A percentile compares a stretch with the other conserved stretches of the same genome.
Conservation (phyloP, 139 green algal genomes). For the Yamagishiella unicocca region DNA sequence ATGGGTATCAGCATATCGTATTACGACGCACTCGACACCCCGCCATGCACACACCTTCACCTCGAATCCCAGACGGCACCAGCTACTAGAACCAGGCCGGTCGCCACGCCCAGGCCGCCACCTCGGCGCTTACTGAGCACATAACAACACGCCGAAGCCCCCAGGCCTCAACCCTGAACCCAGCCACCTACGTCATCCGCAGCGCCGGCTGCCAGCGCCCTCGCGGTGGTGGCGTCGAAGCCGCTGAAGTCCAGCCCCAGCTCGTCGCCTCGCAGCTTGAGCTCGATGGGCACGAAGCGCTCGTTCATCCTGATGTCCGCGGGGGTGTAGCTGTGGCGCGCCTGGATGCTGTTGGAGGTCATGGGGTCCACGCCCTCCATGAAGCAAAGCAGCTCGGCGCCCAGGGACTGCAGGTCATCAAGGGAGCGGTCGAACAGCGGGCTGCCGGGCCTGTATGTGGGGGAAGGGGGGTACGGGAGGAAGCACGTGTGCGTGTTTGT, state of each 20-base stretch:
- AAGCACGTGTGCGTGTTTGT: too few species aligned
- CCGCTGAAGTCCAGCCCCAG: constrained; percentile 51
- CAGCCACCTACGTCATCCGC: constrained; percentile 18
- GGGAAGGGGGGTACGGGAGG: background rate
- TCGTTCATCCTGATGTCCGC: constrained; percentile 62
- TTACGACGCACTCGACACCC: too few species aligned
- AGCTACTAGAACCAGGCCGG: too few species aligned
- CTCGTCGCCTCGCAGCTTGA: constrained; percentile 39
- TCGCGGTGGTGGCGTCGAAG: constrained; percentile 42
- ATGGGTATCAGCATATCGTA: too few species aligned
- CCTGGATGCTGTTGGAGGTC: constrained; percentile 61
- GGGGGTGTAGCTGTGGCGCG: constrained; percentile 45
- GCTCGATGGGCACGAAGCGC: constrained; percentile 53
- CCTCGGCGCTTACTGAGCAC: too few species aligned
- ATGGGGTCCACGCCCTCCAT: constrained; percentile 63
- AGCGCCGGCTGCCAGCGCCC: constrained; percentile 4
- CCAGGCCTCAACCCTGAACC: too few species aligned
- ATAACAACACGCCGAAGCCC: too few species aligned
- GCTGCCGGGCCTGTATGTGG: constrained; percentile 17
- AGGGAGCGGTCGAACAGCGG: constrained; percentile 61
- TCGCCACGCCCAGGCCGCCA: too few species aligned
- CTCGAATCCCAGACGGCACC: too few species aligned
- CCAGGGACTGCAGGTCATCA: constrained; percentile 49
- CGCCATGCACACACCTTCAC: too few species aligned
- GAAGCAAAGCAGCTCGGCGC: constrained; percentile 54